Base-by-base conservation (phyloP, 2,329 filamentous ascomycete species). In the Sarocladium brachiariae region DNA sequence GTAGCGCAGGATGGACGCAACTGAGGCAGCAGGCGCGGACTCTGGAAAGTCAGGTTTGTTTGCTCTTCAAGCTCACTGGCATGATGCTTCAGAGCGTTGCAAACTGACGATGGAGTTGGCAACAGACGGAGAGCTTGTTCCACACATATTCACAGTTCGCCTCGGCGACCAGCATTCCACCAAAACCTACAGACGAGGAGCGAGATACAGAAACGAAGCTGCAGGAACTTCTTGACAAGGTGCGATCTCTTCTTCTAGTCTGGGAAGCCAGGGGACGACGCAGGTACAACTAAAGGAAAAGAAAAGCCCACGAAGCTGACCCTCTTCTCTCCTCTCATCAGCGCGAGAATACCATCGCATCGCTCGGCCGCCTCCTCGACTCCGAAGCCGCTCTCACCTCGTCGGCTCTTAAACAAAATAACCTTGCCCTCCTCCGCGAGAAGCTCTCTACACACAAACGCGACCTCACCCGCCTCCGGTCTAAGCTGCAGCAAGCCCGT, bases 391-490 rank as follows among this genome's bases (percentile, higher is more conserved):
- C 84, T 51, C 81, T 95, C 53, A 89, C 87, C 48, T 85, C 90
- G 39, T 97, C 92, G 33, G 90, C 91, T 51, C 80, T 96, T n/a
- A 97, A 97, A 71, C 91, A 96, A 63, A 96, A 92, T 73, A 96
- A 97, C 66, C 83, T 99, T 33, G 79, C 88, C 53, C 86, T 95
- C 25, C 89, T 97, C 60, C 87, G 89, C 57, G 91, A 96, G 72
- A 86, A 96, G 65, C 84, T 97, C 14, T 74, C 82, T 33, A 87
- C 95, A 64, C 92, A 99, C 72, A 83, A 84, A 54, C 85, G 84
- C 56, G 92, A 97, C 68, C 81, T 96, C 33, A 68, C 75, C 4
- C 86, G 90, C 9, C 76, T 97, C 49, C 86, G 83, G 53, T 76
- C 81, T 24, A 79, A 83, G 52, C 84, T 99, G 49, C 70, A 80